Evolutionary conservation across 73 alveolate species (phyloP), one percentile per base, ranked within the genome.

Genomic region (Blepharisma japonicum): DNA sequence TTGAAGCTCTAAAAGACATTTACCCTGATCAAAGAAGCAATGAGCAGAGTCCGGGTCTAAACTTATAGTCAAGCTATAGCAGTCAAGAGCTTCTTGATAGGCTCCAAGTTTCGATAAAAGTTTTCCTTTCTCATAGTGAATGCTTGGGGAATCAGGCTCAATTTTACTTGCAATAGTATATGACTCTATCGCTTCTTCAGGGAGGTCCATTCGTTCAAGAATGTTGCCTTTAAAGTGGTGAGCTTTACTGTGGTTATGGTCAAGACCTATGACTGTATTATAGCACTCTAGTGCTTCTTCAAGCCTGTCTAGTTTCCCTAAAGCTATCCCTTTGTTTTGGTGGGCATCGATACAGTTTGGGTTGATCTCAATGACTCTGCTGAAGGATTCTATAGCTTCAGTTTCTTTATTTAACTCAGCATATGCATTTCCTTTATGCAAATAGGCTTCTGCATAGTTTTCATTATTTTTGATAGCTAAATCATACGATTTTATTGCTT

Each of bases 341-440:
- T 32, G 89, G 53, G 98, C 89, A 81, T 84, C 89, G 6, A 96
- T 96, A 72, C 89, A 84, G 74, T 84, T 86, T 23, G 98, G 96
- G 68, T 92, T 92, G 54, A 89, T 82, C 68, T 85, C 93, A 6
- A 92, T 92, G 7, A 96, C 98, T 83, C 66, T 77, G 8, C 95
- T 68, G 83, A 89, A 92, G 83, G 89, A 96, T 42, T 18, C 51
- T 8, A 86, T 92, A 6, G 98, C 98, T 18, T 81, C 76, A 48
- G 84, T 93, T 72, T 84, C 89, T 79, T 92, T 91, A 7, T 94
- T 93, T 56, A 92, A 38, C 81, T 92, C 90, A 83, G 89, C 98
- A 82, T 81, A 89, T 11, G 98, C 98, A 81, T 89, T 89, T 8
- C 98, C 98, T 77, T 96, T 55, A 72, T 71, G 84, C 68, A 92